phyloP scores from a whole-genome alignment of 148 eudicot species.

The Arbutus unedo region DNA sequence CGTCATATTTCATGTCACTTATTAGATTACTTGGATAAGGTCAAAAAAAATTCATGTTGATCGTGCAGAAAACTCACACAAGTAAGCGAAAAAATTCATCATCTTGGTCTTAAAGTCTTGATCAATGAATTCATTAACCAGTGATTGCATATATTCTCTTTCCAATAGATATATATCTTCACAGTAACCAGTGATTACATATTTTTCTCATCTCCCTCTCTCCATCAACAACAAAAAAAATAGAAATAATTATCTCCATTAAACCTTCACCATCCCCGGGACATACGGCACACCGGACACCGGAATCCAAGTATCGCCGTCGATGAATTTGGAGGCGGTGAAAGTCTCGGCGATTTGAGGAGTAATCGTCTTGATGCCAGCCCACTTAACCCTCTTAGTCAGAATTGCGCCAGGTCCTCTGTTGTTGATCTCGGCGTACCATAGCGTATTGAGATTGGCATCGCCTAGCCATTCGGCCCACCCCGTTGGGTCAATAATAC shows the following conservation, averaged over 20 bases:
- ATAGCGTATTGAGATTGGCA: conserved; percentile 38
- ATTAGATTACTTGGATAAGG: no score
- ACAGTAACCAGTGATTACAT: not conserved
- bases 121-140: not conserved
- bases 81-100: no score
- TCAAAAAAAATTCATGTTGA: no score
- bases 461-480: conserved; percentile 56
- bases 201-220: not conserved
- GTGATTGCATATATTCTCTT: not conserved
- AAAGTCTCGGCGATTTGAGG: conserved; percentile 19
- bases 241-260: not conserved
- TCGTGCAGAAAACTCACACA: no score
- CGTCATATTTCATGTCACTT: no score
- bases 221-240: not conserved
- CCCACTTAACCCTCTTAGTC: conserved; percentile 46
- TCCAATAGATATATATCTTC: not conserved
- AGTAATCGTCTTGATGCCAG: conserved; percentile 34
- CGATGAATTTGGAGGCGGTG: conserved; percentile 28
- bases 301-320: conserved; percentile 48
- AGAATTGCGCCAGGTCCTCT: conserved; percentile 44
- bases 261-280: conserved; percentile 26
- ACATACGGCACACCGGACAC: conserved; percentile 40
- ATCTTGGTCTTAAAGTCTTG: no score
- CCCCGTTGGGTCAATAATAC: conserved; percentile 47
- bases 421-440: conserved; percentile 49